Evolutionary conservation across 2,329 filamentous ascomycete genomes (phyloP), one percentile per base, ranked within the genome.

Genomic region (Colletotrichum tabaci): DNA sequence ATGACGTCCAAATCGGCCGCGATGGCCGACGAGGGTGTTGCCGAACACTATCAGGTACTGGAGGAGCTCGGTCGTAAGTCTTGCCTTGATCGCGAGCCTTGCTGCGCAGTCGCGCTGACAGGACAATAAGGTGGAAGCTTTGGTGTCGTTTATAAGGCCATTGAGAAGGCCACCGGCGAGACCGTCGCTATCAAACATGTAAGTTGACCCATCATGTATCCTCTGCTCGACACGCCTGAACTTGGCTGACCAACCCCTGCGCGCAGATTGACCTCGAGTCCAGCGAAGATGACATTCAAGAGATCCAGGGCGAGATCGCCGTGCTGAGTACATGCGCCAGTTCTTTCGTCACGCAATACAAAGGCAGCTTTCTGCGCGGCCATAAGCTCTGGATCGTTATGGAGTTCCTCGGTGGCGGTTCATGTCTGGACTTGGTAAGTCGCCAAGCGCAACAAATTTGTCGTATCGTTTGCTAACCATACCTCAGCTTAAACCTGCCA

Each of bases 351-450:
- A 98, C 96, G 18, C 94, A 97, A 80, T 99, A 99, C 87, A 97
- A 95, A 81, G 93, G 94, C 26, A 98, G 95, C 79, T 99, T 98
- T 81, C 89, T 98, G n/a, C 91, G 94, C 76, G 96, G 96, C 35
- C 93, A 95, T 80, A 99, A 98, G 84, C 86, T 99, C 86, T 99
- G 96, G 96, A 99, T 99, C 79, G 94, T 98, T 70, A 99, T 99
- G 96, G 96, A 99, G 82, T 99, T 93, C 79, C 86, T 99, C 13
- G 96, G 96, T 7, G 96, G 96, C 74, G 96, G 96, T 50, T 98
- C 96, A 21, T 98, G 96, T 80, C 87, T 98, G 75, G 96, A 99
- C 81, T 82, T 99, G 86, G 94, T 97, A 89, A 77, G 87, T 74
- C 38, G 18, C 44, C n/a, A 44, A n/a, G 44, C 67, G 80, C 73